These are phyloP conservation scores for Tetracladium setigerum DNA, from an alignment of 495 filamentous ascomycete genomes.

Conservation along the genomic window DNA sequence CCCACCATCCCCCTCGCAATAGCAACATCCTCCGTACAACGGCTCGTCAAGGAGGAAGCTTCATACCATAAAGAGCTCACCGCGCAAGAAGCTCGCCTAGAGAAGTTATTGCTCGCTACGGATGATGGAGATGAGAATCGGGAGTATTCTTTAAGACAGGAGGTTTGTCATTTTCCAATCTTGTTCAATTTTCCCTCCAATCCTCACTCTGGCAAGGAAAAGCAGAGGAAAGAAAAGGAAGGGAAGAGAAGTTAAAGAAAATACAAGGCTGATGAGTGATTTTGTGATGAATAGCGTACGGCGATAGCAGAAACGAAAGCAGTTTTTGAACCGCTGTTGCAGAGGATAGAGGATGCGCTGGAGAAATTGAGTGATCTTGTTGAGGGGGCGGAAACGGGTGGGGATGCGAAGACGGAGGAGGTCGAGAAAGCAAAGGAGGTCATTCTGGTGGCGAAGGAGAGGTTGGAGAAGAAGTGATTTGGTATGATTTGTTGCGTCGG, in stretches of 20 bases:
- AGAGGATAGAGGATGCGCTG: constrained; percentile 60
- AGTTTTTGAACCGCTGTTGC: constrained; percentile 60
- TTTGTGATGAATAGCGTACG: constrained; percentile 52
- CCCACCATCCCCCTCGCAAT: constrained; percentile 67
- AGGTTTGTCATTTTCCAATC: constrained; percentile 51
- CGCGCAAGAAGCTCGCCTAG: constrained; percentile 61
- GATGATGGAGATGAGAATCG: constrained; percentile 53
- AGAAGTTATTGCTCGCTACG: constrained; percentile 50
- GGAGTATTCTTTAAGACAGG: constrained; percentile 69
- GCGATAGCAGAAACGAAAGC: constrained; percentile 77
- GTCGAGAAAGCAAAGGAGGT: constrained; percentile 50
- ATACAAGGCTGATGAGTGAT: constrained; percentile 17
- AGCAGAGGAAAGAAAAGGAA: constrained; percentile 1
- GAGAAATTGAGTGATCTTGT: constrained; percentile 56
- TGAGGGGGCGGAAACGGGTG: constrained; percentile 46
- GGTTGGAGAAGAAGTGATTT: too few species aligned
- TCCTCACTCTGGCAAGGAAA: too few species aligned
- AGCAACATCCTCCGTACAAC: constrained; percentile 62
- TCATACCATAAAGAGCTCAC: constrained; percentile 81
- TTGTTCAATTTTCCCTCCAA: too few species aligned
- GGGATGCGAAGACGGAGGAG: constrained; percentile 51
- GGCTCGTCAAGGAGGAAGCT: constrained; percentile 83
- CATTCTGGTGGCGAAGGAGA: constrained; percentile 24
- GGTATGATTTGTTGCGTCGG: constrained; percentile 2
- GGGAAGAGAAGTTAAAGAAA: neutral